Conservation (phyloP, 202 grass and related monocot species). For the Saccharum hybrid region DNA sequence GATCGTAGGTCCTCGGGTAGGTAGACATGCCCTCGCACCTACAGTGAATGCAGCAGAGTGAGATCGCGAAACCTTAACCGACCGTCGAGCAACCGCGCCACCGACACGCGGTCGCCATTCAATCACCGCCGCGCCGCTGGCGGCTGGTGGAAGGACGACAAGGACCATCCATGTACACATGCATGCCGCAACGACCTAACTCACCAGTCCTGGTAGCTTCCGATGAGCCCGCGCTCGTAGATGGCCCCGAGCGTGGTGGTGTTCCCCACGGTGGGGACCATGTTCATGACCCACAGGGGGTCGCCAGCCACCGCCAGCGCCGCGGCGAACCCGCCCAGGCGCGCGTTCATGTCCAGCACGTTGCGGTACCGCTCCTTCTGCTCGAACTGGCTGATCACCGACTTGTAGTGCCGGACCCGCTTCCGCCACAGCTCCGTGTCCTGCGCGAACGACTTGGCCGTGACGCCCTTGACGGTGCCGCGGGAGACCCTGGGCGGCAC, state of each 20-base stretch:
- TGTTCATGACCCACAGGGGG: conserved; percentile 92
- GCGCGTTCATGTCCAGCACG: conserved; percentile 90
- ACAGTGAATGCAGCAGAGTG: conserved; percentile 33
- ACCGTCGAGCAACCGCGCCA: neutral
- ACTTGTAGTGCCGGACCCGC: conserved; percentile 71
- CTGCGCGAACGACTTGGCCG: conserved; percentile 60
- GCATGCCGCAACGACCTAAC: neutral
- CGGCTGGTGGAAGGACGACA: neutral
- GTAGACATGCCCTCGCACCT: conserved; percentile 93
- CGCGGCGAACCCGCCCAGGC: conserved; percentile 72
- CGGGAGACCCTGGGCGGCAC: conserved; percentile 69
- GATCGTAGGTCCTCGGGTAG: conserved; percentile 84
- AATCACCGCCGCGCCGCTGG: conserved; percentile 12
- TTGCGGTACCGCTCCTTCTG: conserved; percentile 87
- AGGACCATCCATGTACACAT: neutral
- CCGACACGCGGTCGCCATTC: conserved; percentile 36
- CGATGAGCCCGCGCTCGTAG: conserved; percentile 92
- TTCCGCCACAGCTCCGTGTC: conserved; percentile 80
- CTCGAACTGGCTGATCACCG: conserved; percentile 62
- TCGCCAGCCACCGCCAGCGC: conserved; percentile 63
- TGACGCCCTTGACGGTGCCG: conserved; percentile 54
- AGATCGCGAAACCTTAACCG: conserved; percentile 20
- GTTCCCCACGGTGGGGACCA: conserved; percentile 62
- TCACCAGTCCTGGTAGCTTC: conserved; percentile 92
- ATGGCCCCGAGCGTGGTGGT: conserved; percentile 67